Base-by-base conservation (phyloP, 768 basidiomycete species). In the Xerocomus potaroensis region DNA sequence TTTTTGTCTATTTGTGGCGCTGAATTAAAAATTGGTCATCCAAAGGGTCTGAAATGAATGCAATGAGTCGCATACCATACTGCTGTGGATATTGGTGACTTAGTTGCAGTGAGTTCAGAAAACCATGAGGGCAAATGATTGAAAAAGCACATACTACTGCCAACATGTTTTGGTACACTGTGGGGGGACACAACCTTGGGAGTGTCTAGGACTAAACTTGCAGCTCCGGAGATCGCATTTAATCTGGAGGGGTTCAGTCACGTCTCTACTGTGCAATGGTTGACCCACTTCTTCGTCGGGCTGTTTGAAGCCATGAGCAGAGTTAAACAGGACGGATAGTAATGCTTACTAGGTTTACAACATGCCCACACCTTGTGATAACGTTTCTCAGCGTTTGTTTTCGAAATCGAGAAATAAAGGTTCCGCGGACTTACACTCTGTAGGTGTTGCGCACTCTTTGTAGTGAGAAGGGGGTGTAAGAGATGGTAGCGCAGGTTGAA, bases 51-150 rank as follows among this genome's bases (percentile, higher is more conserved):
- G 24, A 22, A 36, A 48, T 14, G 15, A 36, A 48, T 14, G 15
- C 48, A 56, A 43, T 35, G 55, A 43, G 16, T 22, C 15, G 56
- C 72, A 36, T 53, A 78, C 76, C 74, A 59, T 84, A 86, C 59
- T 83, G 83, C 55, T 87, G 79, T 21, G 81, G 80, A 51, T 71
- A 81, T 59, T 83, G 79, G 35, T 67, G 80, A 53, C 81, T 83
- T 45, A 30, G 23, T 37, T 33, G 16, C 8, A 29, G 38, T 61
- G 38, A 69, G 49, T 36, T 34, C 10, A 12, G 30, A 32, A 16
- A 32, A 27, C n/a, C 26, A 35, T 26, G 18, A 41, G 30, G 1
- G 24, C 8, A 5, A 40, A 23, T 18, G 14, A 33, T n/a, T n/a
- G 26, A 10, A 6, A 10, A 10, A 24, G 3, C 9, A 69, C 83